Conservation (phyloP, 192 early-diverging fungal species). For the Piromyces sp. region DNA sequence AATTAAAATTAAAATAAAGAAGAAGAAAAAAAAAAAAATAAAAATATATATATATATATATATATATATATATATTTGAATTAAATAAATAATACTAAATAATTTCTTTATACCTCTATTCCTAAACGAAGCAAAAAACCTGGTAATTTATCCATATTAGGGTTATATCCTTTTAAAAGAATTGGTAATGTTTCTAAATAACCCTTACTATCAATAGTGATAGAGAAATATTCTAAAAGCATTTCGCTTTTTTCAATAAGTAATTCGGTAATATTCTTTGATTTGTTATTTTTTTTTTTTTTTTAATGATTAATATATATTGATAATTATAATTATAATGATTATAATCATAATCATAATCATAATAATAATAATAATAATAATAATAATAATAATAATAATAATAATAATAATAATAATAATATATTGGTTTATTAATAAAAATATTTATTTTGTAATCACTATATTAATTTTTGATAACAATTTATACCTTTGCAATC, state of each 20-base stretch:
- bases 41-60: not conserved
- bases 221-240: conserved; percentile 78
- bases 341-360: too few species aligned
- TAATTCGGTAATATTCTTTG: conserved; percentile 4
- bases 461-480: too few species aligned
- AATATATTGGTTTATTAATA: too few species aligned
- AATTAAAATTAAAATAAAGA: not conserved
- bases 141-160: conserved; percentile 71
- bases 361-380: too few species aligned
- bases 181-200: conserved; percentile 54
- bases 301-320: too few species aligned
- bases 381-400: not conserved
- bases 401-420: not conserved
- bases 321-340: too few species aligned
- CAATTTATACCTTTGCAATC: conserved; percentile 46
- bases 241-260: conserved; percentile 47
- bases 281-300: not conserved
- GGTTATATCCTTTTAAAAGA: conserved; percentile 61
- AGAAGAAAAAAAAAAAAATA: not conserved
- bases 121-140: conserved; percentile 63
- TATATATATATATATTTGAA: too few species aligned
- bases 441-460: too few species aligned
- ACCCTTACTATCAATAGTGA: conserved; percentile 47
- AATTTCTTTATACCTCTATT: conserved; percentile 45
- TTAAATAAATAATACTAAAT: too few species aligned